Conservation (phyloP, 192 early-diverging fungal species). For the Coemansia sp. region DNA sequence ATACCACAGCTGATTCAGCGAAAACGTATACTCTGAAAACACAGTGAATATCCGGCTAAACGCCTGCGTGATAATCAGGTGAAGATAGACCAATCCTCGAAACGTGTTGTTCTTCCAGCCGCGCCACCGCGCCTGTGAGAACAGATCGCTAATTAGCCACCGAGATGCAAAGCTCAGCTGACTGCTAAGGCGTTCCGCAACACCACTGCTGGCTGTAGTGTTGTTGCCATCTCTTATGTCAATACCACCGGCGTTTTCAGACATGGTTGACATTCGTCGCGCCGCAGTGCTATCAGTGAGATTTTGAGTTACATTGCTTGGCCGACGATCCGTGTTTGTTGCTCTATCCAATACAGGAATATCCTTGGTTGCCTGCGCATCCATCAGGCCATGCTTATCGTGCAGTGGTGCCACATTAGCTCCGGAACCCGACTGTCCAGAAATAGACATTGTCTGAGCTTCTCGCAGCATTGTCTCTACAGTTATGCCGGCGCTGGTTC, state of each 20-base stretch:
- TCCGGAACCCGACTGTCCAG: background rate
- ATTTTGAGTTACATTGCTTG: slow-evolving; percentile 1
- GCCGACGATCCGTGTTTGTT: background rate
- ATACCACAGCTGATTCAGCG: slow-evolving; percentile 53
- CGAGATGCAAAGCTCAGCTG: slow-evolving; percentile 52
- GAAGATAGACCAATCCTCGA: slow-evolving; percentile 45
- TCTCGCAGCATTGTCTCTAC: slow-evolving; percentile 53
- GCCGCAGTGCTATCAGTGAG: background rate
- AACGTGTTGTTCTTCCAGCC: slow-evolving; percentile 52
- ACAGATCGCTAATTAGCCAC: slow-evolving; percentile 54
- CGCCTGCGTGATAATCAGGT: slow-evolving; percentile 49
- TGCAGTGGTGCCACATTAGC: background rate
- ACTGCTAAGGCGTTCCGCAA: slow-evolving; percentile 39
- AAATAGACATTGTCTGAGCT: slow-evolving; percentile 39
- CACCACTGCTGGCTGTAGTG: background rate
- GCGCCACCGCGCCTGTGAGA: slow-evolving; percentile 50
- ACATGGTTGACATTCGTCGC: background rate
- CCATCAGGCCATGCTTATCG: background rate
- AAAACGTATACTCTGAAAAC: slow-evolving; percentile 56
- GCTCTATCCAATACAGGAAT: background rate
- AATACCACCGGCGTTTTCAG: background rate
- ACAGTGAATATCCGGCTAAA: slow-evolving; percentile 44
- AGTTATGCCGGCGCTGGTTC: slow-evolving; percentile 6
- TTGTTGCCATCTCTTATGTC: background rate
- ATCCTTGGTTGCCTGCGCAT: background rate